Base-by-base conservation (phyloP, 257 asterid genomes). In the Leptodermis oblonga region DNA sequence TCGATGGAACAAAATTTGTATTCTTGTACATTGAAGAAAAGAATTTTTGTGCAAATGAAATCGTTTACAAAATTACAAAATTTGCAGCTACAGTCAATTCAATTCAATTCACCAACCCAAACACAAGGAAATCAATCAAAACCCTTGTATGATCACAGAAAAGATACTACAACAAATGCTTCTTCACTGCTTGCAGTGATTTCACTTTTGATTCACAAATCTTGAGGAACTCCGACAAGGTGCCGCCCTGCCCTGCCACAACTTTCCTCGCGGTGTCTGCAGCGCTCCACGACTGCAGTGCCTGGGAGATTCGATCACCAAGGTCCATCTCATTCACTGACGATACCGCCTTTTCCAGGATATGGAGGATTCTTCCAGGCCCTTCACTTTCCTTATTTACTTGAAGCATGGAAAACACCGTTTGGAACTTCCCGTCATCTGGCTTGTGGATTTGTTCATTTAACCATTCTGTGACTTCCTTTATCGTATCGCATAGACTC, bases 221-320 rank as follows among this genome's bases (percentile, higher is more conserved):
- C 60, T 69, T 81, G 39, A 85, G 85, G 51, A 92, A 83, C 80
- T 83, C 85, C 2, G 82, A 69, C 30, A 94, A 78, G 26, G 72
- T 20, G 31, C 76, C 51, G 12, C 62, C 76, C 78, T 92, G 99
- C 64, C 92, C 89, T 3, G 54, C 43, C 23, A 80, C 37, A 13
- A 92, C 63, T 81, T 78, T 87, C 81, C 87, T 76, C 18, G 80
- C 79, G 23, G 80, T 80, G 28, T 83, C 95, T 6, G 83, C 82
- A 48, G 96, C 83, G 62, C 46, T 81, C 98, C 98, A 94, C 18
- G 86, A 75, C 68, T 78, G 83, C 73, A 89, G 52, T 9, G 90
- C 85, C 73, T 82, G 88, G 14, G 70, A 70, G 48, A 92, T 80
- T 72, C 90, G 70, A 71, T 83, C 84, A 25, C 99, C 96, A 41